phyloP scores from a whole-genome alignment of 2,329 filamentous ascomycete species.

The Colletotrichum sp. region DNA sequence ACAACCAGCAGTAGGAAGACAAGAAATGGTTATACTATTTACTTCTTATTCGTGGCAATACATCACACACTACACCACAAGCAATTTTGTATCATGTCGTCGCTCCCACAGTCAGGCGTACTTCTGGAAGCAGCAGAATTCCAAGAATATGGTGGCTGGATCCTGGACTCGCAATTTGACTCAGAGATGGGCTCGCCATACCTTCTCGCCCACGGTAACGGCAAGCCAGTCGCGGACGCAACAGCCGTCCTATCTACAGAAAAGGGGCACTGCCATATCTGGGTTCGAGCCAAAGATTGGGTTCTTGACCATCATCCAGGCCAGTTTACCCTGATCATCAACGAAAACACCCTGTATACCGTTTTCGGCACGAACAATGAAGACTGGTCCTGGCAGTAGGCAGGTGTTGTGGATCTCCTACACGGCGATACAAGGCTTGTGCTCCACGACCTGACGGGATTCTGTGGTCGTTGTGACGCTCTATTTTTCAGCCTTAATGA shows the following conservation, averaged over 20 bases:
- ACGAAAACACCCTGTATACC: neutral
- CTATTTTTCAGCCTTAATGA: fast-evolving
- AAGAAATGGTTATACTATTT: neutral
- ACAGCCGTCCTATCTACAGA: neutral
- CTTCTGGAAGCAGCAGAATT: neutral
- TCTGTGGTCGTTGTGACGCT: neutral
- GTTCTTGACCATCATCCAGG: neutral
- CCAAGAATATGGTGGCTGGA: neutral
- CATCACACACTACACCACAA: fast-evolving
- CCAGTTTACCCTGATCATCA: neutral
- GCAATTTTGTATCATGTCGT: neutral
- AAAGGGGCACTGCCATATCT: neutral
- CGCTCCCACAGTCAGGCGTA: neutral
- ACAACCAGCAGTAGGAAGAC: neutral
- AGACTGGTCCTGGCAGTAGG: neutral
- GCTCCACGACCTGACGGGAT: neutral
- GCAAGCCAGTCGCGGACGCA: neutral
- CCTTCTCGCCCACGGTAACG: neutral
- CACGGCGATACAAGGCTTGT: neutral
- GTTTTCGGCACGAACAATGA: neutral
- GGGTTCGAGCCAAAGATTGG: neutral
- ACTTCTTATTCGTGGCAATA: neutral
- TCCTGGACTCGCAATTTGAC: neutral
- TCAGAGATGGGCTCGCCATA: neutral
- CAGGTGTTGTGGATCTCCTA: neutral